These are phyloP conservation scores for Boletus huronensis DNA, from an alignment of 768 basidiomycete genomes.

Conservation along the genomic window DNA sequence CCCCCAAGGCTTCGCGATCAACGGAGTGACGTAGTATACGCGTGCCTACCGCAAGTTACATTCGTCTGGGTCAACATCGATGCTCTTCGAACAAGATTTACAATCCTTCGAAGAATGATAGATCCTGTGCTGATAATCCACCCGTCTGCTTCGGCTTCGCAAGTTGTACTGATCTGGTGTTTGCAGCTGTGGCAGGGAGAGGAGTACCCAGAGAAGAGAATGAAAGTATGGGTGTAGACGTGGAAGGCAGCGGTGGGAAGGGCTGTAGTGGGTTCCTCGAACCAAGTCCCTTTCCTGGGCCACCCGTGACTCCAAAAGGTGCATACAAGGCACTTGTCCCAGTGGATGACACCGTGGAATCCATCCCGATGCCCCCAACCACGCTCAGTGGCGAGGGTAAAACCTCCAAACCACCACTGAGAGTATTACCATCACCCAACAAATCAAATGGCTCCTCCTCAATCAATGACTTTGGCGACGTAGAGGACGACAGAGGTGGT, in stretches of 20 bases:
- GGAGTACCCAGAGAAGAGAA: conserved; percentile 9
- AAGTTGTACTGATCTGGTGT: conserved; percentile 5
- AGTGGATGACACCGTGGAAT: not conserved
- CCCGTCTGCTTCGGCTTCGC: conserved; percentile 35
- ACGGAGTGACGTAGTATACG: not conserved
- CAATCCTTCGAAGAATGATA: conserved; percentile 83
- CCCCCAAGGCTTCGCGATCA: not conserved
- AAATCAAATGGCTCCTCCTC: conserved; percentile 15
- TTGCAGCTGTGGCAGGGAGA: conserved; percentile 10
- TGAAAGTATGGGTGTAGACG: conserved; percentile 19
- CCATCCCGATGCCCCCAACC: not conserved
- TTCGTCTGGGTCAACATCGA: not conserved
- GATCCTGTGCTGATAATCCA: conserved; percentile 76
- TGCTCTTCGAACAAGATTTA: conserved; percentile 24
- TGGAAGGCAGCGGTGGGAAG: conserved; percentile 7
- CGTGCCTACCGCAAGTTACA: not conserved
- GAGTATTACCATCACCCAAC: conserved; percentile 11
- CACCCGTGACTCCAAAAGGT: conserved; percentile 2
- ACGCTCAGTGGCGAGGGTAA: not conserved
- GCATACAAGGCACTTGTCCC: not conserved
- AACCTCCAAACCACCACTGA: not conserved
- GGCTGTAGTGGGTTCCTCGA: conserved; percentile 13
- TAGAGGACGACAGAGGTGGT: conserved; percentile 19
- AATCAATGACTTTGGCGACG: not conserved
- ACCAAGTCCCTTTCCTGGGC: conserved; percentile 2